A percentile compares a stretch with the other conserved stretches of the same genome.
These are phyloP conservation scores for Claviceps citrina DNA, from an alignment of 2,329 filamentous ascomycete species.

Conservation along the genomic window DNA sequence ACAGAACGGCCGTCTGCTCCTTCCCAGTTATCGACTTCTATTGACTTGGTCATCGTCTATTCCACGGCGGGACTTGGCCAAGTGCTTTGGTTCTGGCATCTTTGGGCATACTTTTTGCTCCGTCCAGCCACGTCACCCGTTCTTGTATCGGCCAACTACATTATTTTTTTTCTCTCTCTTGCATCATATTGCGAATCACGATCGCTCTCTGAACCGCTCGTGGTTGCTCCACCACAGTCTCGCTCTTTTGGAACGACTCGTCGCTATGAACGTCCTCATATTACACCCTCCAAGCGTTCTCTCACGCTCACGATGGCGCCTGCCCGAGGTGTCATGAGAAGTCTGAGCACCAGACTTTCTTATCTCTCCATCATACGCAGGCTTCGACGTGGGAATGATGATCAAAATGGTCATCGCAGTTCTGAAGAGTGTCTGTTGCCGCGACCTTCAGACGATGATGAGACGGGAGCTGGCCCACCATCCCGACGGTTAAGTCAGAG, in stretches of 20 bases:
- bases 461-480: neutral
- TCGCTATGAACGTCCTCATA: conserved; percentile 8
- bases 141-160: conserved; percentile 1
- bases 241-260: neutral
- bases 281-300: neutral
- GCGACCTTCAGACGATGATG: neutral
- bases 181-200: conserved; percentile 1
- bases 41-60: neutral
- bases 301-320: neutral
- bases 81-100: neutral
- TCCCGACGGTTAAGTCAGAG: neutral
- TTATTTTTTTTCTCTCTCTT: conserved; percentile 4
- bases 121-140: neutral
- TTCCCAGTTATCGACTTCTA: too few relatives aligned
- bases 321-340: neutral
- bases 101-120: neutral
- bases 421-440: conserved; percentile 1
- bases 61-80: neutral
- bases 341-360: neutral
- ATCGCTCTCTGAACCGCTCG: neutral
- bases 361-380: neutral
- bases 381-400: neutral
- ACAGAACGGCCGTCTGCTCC: neutral
- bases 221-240: neutral
- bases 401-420: neutral